Base-by-base conservation (phyloP, 768 basidiomycete genomes). In the Boletus bicolor region DNA sequence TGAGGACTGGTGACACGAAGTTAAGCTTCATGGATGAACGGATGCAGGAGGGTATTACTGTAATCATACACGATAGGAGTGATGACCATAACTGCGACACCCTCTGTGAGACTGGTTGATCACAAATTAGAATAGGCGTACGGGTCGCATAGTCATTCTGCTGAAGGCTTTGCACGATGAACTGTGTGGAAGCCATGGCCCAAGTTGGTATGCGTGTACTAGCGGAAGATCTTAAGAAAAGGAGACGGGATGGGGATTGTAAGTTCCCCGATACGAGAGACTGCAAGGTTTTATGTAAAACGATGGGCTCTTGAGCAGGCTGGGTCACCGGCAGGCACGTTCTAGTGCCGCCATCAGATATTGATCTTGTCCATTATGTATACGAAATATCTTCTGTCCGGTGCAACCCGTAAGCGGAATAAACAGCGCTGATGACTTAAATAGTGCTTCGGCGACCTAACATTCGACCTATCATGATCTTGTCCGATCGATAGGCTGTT, bases 51-150 rank as follows among this genome's bases (percentile, higher is more conserved):
- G 12, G 4, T 9, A 42, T 34, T 36, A 57, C 56, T 44, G 12
- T 49, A 53, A 41, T 57, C 56, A 21, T 57, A 57, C 36, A 2
- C 46, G 17, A 57, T n/a, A 5, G 17, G 19, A 6, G 43, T 44
- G 35, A 47, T 11, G 19, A 54, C 12, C 6, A 14, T 28, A 2
- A 57, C 56, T 57, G 36, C 38, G 12, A 32, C 9, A 7, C 14
- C 4, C 11, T 28, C 15, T 41, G 37, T 56, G 41, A 53, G 35
- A 53, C 10, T 17, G 14, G n/a, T 28, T 7, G 1, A 41, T 19
- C 10, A 12, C 3, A 24, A 42, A 8, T 34, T 17, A 26, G 8
- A 3, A 32, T 2, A 9, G 17, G 24, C 56, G 35, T 43, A 57
- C 56, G 30, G 17, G 24, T 21, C 3, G 3, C 4, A n/a, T 49